These are phyloP conservation scores for Colletotrichum gigasporum DNA, from an alignment of 2,329 filamentous ascomycete genomes.

Conservation along the genomic window DNA sequence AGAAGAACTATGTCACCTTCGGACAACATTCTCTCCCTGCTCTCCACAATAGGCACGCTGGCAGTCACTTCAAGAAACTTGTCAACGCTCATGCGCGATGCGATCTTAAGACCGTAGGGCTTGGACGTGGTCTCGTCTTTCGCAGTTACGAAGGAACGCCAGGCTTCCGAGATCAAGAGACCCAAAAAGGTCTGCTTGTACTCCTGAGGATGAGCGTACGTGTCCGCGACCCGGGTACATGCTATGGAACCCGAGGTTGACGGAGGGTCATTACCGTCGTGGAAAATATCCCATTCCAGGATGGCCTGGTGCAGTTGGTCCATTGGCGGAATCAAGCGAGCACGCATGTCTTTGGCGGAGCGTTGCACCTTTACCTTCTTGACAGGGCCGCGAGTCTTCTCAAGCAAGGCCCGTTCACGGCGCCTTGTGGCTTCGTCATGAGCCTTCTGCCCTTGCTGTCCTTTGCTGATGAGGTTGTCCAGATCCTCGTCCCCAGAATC, in stretches of 20 bases:
- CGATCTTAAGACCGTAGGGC: slow-evolving; percentile 86
- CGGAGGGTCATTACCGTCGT: slow-evolving; percentile 86
- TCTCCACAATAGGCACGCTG: slow-evolving; percentile 75
- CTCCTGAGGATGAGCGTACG: slow-evolving; percentile 77
- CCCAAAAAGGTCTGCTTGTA: slow-evolving; percentile 94
- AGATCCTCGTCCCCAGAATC: slow-evolving; percentile 65
- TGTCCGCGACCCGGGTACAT: slow-evolving; percentile 80
- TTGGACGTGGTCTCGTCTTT: slow-evolving; percentile 87
- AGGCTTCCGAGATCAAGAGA: slow-evolving; percentile 90
- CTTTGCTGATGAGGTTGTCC: slow-evolving; percentile 57
- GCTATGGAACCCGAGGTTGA: slow-evolving; percentile 64
- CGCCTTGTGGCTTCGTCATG: slow-evolving; percentile 58
- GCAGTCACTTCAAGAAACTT: slow-evolving; percentile 93
- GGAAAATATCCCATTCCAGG: slow-evolving; percentile 94
- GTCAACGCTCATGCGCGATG: slow-evolving; percentile 89
- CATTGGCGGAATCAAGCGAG: slow-evolving; percentile 89
- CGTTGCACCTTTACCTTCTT: slow-evolving; percentile 85
- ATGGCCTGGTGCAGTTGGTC: slow-evolving; percentile 85
- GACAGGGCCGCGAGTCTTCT: slow-evolving; percentile 74
- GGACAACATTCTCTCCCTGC: slow-evolving; percentile 75
- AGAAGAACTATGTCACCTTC: slow-evolving; percentile 92
- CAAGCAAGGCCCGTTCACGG: slow-evolving; percentile 57
- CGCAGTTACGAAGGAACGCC: slow-evolving; percentile 90
- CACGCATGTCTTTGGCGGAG: slow-evolving; percentile 92
- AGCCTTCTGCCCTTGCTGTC: slow-evolving; percentile 57